Conservation (phyloP, 2,329 filamentous ascomycete species). For the Pseudogymnoascus sp. region DNA sequence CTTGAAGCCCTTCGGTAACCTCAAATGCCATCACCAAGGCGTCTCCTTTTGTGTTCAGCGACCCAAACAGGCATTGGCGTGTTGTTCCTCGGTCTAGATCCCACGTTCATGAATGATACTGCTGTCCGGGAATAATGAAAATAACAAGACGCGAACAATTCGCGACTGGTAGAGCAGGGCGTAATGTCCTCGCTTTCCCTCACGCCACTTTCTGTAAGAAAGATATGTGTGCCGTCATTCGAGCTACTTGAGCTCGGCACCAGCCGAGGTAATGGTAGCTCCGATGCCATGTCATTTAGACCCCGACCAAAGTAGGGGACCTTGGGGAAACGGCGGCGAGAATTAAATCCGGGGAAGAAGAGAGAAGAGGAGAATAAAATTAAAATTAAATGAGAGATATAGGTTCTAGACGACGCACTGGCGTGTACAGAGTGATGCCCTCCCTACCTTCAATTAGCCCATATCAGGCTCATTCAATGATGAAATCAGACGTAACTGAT, state of each 20-base stretch:
- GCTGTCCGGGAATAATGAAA: not conserved
- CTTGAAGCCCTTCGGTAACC: not conserved
- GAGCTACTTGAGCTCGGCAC: not conserved
- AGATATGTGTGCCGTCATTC: not conserved
- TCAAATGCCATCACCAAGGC: not conserved
- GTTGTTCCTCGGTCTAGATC: not conserved
- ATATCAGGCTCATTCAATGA: not conserved
- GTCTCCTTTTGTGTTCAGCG: not conserved
- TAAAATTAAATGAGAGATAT: too few relatives aligned
- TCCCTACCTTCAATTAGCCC: not conserved
- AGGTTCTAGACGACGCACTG: not conserved
- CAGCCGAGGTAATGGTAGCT: not conserved
- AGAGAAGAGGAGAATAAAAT: not conserved
- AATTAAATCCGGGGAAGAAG: not conserved
- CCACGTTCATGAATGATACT: not conserved
- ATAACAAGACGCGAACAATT: not conserved
- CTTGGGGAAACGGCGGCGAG: not conserved
- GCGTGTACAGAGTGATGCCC: not conserved
- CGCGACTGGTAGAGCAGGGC: constrained; percentile 30
- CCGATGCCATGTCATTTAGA: constrained; percentile 1
- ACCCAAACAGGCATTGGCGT: not conserved
- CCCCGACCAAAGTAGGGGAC: not conserved
- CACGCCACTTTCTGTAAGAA: not conserved
- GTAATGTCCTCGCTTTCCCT: not conserved
- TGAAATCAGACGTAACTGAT: not conserved